Base-by-base conservation (phyloP, 306 rosid genomes). In the Hippophae gyantsensis region DNA sequence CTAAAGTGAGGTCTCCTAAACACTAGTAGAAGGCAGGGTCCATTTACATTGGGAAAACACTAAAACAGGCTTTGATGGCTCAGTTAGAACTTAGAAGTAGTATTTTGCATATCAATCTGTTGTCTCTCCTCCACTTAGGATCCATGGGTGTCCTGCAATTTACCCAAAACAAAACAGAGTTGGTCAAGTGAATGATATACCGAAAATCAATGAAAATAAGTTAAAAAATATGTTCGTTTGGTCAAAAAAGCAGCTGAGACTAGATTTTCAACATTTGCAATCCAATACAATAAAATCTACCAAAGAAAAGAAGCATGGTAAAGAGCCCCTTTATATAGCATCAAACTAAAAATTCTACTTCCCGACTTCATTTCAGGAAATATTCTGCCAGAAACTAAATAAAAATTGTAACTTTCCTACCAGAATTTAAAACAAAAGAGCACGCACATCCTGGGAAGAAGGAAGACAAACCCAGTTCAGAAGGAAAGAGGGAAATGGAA, bases 71-170 rank as follows among this genome's bases (percentile, higher is more conserved):
- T 7, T 38, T 18, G 40, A 25, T 51, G 2, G 43, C 32, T 9
- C 40, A 5, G 66, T 66, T 26, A 3, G 6, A 13, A 3, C 12
- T 62, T 18, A 6, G 6, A 13, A 3, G 12, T 62, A 13, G 38
- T 50, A 45, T 51, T 41, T 13, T 27, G 18, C 18, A 44, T 9
- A 43, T 27, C 62, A 66, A 53, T 72, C 72, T 13, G 42, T 42
- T 5, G 68, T 56, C 55, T 69, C 83, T 62, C 90, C 90, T 46
- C 81, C 95, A 56, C 70, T 79, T 56, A 79, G 13, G 48, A 89
- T 86, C 97, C 97, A 89, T 3, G 95, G 92, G 49, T 89, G 97
- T 57, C 87, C 90, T 89, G 76, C 27, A 69, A 52, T 60, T 43
- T 52, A 38, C 57, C 66, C 5, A 38, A 42, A 2, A 69, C 13